phyloP scores from a whole-genome alignment of 495 filamentous ascomycete genomes.

The Trichoderma erinaceum region DNA sequence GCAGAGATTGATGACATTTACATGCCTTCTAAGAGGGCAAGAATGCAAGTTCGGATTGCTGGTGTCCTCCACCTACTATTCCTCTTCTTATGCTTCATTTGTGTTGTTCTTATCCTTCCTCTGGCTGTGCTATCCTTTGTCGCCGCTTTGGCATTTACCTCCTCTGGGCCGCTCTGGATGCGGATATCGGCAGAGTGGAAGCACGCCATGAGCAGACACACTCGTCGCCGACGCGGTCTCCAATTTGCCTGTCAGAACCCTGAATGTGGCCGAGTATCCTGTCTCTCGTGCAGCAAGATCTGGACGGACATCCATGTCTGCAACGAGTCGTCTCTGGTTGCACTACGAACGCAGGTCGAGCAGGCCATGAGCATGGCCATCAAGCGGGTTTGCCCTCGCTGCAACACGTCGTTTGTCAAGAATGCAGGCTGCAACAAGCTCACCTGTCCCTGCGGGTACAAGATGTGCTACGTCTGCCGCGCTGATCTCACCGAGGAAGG shows the following conservation, averaged over 20 bases:
- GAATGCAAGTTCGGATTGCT: slow-evolving; percentile 45
- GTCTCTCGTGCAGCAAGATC: slow-evolving; percentile 60
- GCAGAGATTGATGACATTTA: slow-evolving; percentile 80
- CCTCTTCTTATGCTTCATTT: slow-evolving; percentile 32
- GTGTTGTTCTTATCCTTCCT: slow-evolving; percentile 50
- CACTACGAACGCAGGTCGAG: slow-evolving; percentile 81
- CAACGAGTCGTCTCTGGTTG: slow-evolving; percentile 73
- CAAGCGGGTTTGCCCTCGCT: slow-evolving; percentile 90
- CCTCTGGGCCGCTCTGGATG: slow-evolving; percentile 27
- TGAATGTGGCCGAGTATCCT: slow-evolving; percentile 61
- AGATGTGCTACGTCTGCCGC: slow-evolving; percentile 93
- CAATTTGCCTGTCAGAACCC: slow-evolving; percentile 68
- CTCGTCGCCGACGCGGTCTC: slow-evolving; percentile 57
- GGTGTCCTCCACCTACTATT: slow-evolving; percentile 42
- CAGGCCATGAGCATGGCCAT: slow-evolving; percentile 86
- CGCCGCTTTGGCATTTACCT: slow-evolving; percentile 34
- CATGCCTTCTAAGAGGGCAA: slow-evolving; percentile 42
- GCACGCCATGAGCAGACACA: slow-evolving; percentile 53
- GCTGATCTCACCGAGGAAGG: slow-evolving; percentile 57
- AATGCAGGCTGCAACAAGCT: slow-evolving; percentile 91
- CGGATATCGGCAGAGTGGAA: slow-evolving; percentile 39
- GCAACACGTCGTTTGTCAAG: slow-evolving; percentile 87
- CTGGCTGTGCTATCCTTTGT: slow-evolving; percentile 34
- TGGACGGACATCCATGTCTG: slow-evolving; percentile 73
- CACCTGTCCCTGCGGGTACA: slow-evolving; percentile 94